A percentile compares a stretch with the other conserved stretches of the same genome.
Evolutionary conservation across 495 filamentous ascomycete species (phyloP).

Genomic region (Neurospora discreta): DNA sequence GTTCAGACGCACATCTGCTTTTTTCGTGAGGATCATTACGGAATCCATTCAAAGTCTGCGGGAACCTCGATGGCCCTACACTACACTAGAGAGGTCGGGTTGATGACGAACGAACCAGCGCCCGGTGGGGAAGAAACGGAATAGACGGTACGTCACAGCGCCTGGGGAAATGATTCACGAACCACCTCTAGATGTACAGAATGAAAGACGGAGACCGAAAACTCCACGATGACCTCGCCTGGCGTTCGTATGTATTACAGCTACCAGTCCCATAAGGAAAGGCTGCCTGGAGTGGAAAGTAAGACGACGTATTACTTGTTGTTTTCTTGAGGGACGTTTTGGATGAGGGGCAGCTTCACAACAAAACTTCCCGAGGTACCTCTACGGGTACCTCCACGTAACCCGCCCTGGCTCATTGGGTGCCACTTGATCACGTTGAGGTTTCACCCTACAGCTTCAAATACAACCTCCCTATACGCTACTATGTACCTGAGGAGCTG

Average conservation of each 20-base stretch:
- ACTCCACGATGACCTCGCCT: not conserved
- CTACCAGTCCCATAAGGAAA: not conserved
- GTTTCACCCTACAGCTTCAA: not conserved
- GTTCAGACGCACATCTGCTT: not conserved
- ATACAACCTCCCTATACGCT: too few species aligned
- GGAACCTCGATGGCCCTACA: not conserved
- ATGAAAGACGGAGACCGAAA: not conserved
- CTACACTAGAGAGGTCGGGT: not conserved
- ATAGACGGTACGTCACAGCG: slow-evolving; percentile 1
- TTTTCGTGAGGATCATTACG: not conserved
- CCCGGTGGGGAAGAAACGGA: not conserved
- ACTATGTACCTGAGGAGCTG: too few species aligned
- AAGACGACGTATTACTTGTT: not conserved
- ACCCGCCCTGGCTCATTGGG: not conserved
- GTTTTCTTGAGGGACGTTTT: not conserved
- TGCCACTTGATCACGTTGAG: not conserved
- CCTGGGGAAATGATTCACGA: slow-evolving; percentile 20
- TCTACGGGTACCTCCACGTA: not conserved
- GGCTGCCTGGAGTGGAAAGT: not conserved
- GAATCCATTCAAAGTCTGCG: not conserved
- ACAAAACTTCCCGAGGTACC: not conserved
- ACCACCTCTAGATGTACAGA: not conserved
- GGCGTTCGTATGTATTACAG: not conserved
- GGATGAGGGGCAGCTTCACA: not conserved
- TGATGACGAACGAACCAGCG: not conserved